A percentile compares a stretch with the other conserved stretches of the same genome.
Evolutionary conservation across 139 green algal genomes (phyloP).

Genomic region (Closterium sp.): DNA sequence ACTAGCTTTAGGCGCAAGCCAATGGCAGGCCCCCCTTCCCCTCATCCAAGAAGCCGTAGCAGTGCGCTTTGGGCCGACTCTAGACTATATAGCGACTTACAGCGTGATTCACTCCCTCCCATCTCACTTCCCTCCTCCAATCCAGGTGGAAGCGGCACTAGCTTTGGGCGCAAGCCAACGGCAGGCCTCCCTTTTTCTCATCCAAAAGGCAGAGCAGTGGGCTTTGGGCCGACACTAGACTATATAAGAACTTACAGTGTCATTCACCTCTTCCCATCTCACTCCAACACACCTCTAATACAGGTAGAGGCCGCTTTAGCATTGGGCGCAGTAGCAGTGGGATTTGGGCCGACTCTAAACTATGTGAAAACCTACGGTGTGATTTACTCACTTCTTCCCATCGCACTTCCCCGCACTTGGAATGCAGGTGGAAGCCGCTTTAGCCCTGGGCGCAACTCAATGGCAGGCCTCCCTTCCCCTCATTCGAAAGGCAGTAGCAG

Average conservation of each 20-base stretch:
- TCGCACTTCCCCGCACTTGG: too few relatives aligned
- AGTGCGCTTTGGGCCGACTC: too few relatives aligned
- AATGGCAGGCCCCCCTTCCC: not conserved
- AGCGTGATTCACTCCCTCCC: too few relatives aligned
- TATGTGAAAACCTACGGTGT: too few relatives aligned
- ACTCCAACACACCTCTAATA: too few relatives aligned
- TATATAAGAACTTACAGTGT: conserved; percentile 9
- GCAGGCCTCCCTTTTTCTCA: not conserved
- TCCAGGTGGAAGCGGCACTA: conserved; percentile 18
- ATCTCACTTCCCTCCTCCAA: not conserved
- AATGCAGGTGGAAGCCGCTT: conserved; percentile 11
- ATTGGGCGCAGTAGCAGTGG: conserved; percentile 1
- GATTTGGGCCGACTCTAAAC: not conserved
- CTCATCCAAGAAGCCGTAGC: too few relatives aligned
- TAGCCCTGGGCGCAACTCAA: conserved; percentile 16
- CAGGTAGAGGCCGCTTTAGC: conserved; percentile 25
- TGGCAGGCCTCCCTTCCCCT: not conserved
- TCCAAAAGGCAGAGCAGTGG: not conserved
- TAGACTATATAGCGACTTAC: too few relatives aligned
- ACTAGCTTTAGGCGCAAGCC: not conserved
- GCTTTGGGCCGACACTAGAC: conserved; percentile 6
- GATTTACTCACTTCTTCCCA: too few relatives aligned
- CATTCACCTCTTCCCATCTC: not conserved
- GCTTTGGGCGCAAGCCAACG: conserved; percentile 27
- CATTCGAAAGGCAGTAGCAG: not conserved